These are phyloP conservation scores for Colletotrichum filicis DNA, from an alignment of 2,329 filamentous ascomycete species.

Conservation along the genomic window DNA sequence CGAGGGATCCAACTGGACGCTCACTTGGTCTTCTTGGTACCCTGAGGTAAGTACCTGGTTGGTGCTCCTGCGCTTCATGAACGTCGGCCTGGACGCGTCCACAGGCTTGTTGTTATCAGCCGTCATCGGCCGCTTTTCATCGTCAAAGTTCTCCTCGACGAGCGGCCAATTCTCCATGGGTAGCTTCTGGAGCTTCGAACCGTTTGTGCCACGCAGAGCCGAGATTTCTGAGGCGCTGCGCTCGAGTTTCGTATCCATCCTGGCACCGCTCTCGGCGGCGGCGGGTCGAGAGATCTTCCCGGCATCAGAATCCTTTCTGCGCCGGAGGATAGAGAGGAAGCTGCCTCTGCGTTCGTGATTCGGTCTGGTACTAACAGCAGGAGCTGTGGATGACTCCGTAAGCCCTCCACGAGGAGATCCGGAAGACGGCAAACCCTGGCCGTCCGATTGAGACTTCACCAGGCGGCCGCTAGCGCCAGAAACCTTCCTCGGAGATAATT, in stretches of 20 bases:
- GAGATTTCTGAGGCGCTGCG: constrained; percentile 64
- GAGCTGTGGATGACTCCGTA: constrained; percentile 36
- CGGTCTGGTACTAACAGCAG: constrained; percentile 40
- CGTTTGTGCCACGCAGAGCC: constrained; percentile 51
- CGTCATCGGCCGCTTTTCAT: constrained; percentile 47
- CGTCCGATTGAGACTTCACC: constrained; percentile 38
- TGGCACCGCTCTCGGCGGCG: constrained; percentile 65
- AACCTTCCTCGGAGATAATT: constrained; percentile 34
- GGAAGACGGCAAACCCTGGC: constrained; percentile 47
- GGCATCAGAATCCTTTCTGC: constrained; percentile 67
- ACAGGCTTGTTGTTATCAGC: constrained; percentile 42
- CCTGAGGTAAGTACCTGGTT: constrained; percentile 41
- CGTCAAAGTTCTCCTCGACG: constrained; percentile 40
- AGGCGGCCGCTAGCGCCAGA: constrained; percentile 29
- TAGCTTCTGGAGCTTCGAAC: constrained; percentile 37
- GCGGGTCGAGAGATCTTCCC: constrained; percentile 66
- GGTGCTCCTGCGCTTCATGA: constrained; percentile 50
- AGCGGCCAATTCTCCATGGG: constrained; percentile 61
- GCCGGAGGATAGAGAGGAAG: constrained; percentile 70
- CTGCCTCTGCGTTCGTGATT: constrained; percentile 56
- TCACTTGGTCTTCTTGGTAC: constrained; percentile 9
- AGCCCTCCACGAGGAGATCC: constrained; percentile 54
- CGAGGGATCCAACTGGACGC: constrained; percentile 31
- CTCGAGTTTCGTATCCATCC: constrained; percentile 72
- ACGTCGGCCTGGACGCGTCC: constrained; percentile 39